phyloP scores from a whole-genome alignment of 179 eudicot genomes.

The Corrigiola litoralis region DNA sequence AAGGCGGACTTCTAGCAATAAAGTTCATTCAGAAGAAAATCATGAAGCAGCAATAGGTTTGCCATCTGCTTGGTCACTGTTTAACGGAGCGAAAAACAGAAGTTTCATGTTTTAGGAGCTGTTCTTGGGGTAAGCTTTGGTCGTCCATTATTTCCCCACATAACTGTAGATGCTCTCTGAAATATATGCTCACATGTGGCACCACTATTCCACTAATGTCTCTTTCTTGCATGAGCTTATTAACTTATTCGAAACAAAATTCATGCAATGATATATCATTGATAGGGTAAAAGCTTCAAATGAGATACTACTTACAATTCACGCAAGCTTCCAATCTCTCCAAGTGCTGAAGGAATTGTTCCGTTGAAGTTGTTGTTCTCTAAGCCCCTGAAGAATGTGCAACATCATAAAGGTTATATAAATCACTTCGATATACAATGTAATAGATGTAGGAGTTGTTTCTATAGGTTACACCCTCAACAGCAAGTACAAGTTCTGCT shows the following conservation, averaged over 20 bases:
- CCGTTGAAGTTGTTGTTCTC: constrained; percentile 68
- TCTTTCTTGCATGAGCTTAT: not conserved
- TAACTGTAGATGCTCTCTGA: not conserved
- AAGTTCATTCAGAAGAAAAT: not conserved
- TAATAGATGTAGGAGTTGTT: not conserved
- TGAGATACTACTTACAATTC: constrained; percentile 74
- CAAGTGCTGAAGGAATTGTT: constrained; percentile 76
- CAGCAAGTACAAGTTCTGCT: not conserved
- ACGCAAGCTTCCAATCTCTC: constrained; percentile 46
- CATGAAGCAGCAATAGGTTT: too few species aligned
- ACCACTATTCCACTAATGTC: not conserved
- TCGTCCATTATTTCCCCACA: not conserved
- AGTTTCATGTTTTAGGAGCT: not conserved
- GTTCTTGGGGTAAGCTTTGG: not conserved
- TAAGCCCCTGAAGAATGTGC: constrained; percentile 55
- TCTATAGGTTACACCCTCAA: not conserved
- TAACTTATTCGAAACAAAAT: not conserved
- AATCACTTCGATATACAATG: not conserved
- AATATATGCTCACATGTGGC: not conserved
- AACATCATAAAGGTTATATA: not conserved
- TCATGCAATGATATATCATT: not conserved
- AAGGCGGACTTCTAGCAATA: not conserved
- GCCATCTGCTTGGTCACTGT: too few species aligned
- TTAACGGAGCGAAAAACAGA: too few species aligned
- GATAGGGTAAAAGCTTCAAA: constrained; percentile 3